Percentiles rank a stretch among this genome's conserved stretches.
Conservation (phyloP, 352 stramenopile genomes). For the Globisporangium cederbergense region DNA sequence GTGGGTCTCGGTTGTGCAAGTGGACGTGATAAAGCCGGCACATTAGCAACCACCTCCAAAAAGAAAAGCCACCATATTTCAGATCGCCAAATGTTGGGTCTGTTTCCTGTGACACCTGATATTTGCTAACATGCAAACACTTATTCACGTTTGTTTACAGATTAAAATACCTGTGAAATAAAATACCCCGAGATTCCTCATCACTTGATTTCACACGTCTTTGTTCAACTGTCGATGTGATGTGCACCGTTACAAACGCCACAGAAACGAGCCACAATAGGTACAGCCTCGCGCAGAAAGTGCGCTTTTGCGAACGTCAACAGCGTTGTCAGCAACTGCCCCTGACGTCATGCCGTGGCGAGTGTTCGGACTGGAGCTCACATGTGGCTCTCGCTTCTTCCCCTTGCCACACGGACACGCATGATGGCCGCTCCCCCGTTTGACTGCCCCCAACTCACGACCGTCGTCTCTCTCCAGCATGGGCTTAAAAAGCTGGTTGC, state of each 20-base stretch:
- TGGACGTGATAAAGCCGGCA: slow-evolving; percentile 13
- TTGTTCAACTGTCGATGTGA: not conserved
- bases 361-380: not conserved
- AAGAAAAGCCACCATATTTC: slow-evolving; percentile 2
- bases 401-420: not conserved
- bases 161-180: not conserved
- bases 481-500: not conserved
- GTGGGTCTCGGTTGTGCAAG: not conserved
- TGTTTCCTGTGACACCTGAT: not conserved
- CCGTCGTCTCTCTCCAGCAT: too few relatives aligned
- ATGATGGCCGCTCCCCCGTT: not conserved
- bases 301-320: not conserved
- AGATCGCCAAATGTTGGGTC: not conserved
- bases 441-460: not conserved
- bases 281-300: not conserved
- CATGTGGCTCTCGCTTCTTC: not conserved
- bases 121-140: not conserved
- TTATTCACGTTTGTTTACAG: too few relatives aligned
- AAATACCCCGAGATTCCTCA: not conserved
- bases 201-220: not conserved
- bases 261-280: not conserved
- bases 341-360: not conserved
- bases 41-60: slow-evolving; percentile 6
- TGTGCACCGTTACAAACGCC: not conserved
- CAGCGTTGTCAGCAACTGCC: not conserved